A percentile compares a stretch with the other conserved stretches of the same genome.
Conservation (phyloP, 2,329 filamentous ascomycete genomes). For the Phialocephala subalpina region DNA sequence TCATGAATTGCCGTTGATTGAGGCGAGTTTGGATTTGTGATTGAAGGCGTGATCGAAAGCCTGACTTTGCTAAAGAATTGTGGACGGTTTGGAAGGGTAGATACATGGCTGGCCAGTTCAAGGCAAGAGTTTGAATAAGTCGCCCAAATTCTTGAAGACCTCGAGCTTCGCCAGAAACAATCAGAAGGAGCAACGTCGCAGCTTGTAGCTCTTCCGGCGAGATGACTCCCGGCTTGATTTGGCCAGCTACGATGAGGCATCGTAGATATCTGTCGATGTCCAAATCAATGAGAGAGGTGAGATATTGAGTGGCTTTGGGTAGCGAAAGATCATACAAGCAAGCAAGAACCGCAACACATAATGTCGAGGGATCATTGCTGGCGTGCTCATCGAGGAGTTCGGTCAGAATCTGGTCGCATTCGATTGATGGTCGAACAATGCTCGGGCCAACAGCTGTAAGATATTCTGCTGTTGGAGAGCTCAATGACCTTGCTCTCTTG, state of each 20-base stretch:
- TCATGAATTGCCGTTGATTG: constrained; percentile 7
- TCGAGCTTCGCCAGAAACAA: constrained; percentile 9
- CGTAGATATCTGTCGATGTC: constrained; percentile 13
- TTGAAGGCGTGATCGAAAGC: constrained; percentile 1
- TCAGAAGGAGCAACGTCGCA: constrained; percentile 6
- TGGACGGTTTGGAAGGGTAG: constrained; percentile 5
- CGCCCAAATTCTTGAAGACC: constrained; percentile 12
- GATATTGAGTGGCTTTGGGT: background rate
- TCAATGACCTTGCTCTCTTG: constrained; percentile 12
- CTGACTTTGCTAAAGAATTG: background rate
- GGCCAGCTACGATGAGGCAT: constrained; percentile 9
- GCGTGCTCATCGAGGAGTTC: constrained; percentile 8
- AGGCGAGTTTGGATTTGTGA: constrained; percentile 9
- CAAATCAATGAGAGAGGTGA: background rate
- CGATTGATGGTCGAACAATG: constrained; percentile 4
- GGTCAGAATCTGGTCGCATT: constrained; percentile 6
- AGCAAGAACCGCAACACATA: constrained; percentile 11
- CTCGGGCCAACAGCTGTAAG: constrained; percentile 1
- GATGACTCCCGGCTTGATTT: constrained; percentile 6
- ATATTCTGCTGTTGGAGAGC: background rate
- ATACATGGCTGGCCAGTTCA: background rate
- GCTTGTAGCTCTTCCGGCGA: constrained; percentile 2
- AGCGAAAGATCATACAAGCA: background rate
- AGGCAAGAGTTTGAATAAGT: constrained; percentile 4
- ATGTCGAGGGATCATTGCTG: constrained; percentile 8